Conservation (phyloP, 2,329 filamentous ascomycete species). For the Aschersonia sp. region DNA sequence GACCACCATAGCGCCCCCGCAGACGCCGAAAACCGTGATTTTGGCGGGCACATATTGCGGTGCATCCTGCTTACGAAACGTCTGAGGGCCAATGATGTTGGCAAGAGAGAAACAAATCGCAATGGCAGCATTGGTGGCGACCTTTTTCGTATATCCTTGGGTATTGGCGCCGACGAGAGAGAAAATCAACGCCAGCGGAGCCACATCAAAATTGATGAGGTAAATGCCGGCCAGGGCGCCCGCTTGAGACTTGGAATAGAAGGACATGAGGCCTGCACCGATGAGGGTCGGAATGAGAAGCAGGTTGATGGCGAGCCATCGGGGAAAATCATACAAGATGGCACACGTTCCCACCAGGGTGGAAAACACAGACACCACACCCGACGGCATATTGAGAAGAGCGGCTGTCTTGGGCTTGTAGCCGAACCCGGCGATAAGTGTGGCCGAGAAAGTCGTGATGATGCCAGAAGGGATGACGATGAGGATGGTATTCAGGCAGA, state of each 20-base stretch:
- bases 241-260: conserved; percentile 8
- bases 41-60: conserved; percentile 36
- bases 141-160: conserved; percentile 30
- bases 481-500: conserved; percentile 13
- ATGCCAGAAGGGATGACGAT: conserved; percentile 14
- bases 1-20: conserved; percentile 15
- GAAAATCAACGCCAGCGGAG: conserved; percentile 36
- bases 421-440: conserved; percentile 20
- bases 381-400: conserved; percentile 24
- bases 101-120: conserved; percentile 28
- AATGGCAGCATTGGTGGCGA: conserved; percentile 26
- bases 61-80: conserved; percentile 22
- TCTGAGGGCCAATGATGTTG: conserved; percentile 21
- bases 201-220: conserved; percentile 28
- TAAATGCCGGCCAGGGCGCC: conserved; percentile 18
- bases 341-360: conserved; percentile 10
- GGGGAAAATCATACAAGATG: conserved; percentile 13
- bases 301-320: conserved; percentile 11
- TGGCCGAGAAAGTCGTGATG: conserved; percentile 19
- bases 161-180: conserved; percentile 33
- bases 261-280: conserved; percentile 13
- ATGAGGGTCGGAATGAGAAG: conserved; percentile 11
- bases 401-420: conserved; percentile 21
- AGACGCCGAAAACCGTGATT: conserved; percentile 30
- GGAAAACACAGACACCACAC: conserved; percentile 7